A percentile compares a stretch with the other conserved stretches of the same genome.
phyloP scores from a whole-genome alignment of 169 alveolate genomes.

The Besnoitia besnoiti region DNA sequence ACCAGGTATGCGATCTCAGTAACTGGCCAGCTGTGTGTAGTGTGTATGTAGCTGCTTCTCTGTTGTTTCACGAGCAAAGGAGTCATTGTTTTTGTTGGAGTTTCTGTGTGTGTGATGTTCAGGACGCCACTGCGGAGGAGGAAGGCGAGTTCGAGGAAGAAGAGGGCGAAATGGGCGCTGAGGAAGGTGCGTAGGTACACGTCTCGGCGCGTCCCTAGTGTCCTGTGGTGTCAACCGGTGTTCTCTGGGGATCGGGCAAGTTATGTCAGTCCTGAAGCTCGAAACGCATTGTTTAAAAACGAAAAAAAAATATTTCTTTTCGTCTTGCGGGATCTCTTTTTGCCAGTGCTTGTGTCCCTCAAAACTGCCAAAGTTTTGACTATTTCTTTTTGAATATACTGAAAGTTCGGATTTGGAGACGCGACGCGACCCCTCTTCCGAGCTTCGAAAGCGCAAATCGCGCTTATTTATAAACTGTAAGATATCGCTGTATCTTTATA shows the following conservation, averaged over 20 bases:
- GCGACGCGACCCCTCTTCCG: too few species aligned
- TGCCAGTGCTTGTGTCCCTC: neutral
- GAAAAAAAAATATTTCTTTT: neutral
- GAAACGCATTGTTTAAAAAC: neutral
- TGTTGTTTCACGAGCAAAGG: neutral
- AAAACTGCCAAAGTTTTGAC: neutral
- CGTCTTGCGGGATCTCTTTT: slow-evolving; percentile 7
- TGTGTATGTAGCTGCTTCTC: neutral
- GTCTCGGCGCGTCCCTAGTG: neutral
- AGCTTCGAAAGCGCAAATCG: too few species aligned
- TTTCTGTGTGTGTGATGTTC: neutral
- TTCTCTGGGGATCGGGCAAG: slow-evolving; percentile 14
- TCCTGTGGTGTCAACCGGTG: neutral
- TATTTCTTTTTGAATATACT: neutral
- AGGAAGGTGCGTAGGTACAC: slow-evolving; percentile 29
- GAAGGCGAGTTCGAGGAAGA: slow-evolving; percentile 75
- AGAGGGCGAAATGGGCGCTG: slow-evolving; percentile 67
- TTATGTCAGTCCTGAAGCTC: neutral
- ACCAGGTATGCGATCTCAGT: slow-evolving; percentile 83
- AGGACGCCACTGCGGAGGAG: slow-evolving; percentile 85
- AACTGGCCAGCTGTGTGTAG: slow-evolving; percentile 73
- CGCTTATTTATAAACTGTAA: too few species aligned
- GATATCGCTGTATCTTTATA: too few species aligned
- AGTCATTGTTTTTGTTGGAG: neutral
- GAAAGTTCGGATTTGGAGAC: neutral